Conservation (phyloP, 1,284 basidiomycete species). For the Erythrobasidium hasegawianum region DNA sequence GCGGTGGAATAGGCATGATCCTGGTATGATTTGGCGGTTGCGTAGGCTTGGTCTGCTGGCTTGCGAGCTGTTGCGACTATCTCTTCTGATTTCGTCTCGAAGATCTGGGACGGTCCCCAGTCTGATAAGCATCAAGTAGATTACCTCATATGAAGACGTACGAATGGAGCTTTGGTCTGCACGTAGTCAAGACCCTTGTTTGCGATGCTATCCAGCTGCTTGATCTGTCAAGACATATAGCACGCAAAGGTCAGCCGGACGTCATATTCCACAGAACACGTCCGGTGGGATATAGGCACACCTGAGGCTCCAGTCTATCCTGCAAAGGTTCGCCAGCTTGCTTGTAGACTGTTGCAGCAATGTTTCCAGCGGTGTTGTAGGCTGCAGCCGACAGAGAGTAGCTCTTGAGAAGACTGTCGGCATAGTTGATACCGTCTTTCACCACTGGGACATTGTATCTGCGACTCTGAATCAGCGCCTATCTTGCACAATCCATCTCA, state of each 20-base stretch:
- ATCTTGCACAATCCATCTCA: neutral
- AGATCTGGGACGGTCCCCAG: conserved; percentile 12
- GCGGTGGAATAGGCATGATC: conserved; percentile 29
- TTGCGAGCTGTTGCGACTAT: conserved; percentile 32
- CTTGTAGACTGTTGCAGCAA: conserved; percentile 27
- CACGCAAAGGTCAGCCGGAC: neutral
- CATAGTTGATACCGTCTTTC: conserved; percentile 32
- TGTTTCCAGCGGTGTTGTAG: conserved; percentile 5
- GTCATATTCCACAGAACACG: neutral
- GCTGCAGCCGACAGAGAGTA: conserved; percentile 28
- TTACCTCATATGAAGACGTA: neutral
- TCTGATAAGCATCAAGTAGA: neutral
- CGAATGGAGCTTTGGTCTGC: conserved; percentile 26
- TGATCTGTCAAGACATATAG: conserved; percentile 10
- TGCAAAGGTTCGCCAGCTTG: conserved; percentile 28
- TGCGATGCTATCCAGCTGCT: conserved; percentile 33
- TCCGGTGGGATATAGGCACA: neutral
- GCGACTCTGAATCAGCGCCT: neutral
- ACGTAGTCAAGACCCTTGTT: conserved; percentile 32
- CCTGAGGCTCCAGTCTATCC: conserved; percentile 24
- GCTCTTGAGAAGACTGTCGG: conserved; percentile 25
- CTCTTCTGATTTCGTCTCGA: conserved; percentile 27
- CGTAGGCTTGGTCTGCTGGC: conserved; percentile 31
- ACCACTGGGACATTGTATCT: conserved; percentile 33
- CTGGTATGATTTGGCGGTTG: conserved; percentile 30